Evolutionary conservation across 164 flowering plant genomes (phyloP).

Genomic region (Malania oleifera): DNA sequence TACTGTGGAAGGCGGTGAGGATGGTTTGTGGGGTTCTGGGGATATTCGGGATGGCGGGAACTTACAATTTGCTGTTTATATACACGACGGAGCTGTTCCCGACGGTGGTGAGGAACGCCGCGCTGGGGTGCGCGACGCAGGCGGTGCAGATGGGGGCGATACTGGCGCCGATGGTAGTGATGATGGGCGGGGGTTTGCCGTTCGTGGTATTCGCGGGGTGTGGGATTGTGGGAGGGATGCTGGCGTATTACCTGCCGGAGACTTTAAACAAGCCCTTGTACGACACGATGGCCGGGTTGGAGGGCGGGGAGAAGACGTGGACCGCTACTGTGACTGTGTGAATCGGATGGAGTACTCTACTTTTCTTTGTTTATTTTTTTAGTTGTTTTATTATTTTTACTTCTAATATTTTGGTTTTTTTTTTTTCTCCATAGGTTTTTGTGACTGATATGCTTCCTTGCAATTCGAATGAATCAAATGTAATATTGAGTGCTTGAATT

Average conservation of each 20-base stretch:
- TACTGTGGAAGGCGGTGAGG: conserved; percentile 36
- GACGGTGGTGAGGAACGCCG: conserved; percentile 88
- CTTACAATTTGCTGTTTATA: conserved; percentile 73
- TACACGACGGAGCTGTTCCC: conserved; percentile 88
- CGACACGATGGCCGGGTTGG: conserved; percentile 79
- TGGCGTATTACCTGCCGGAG: conserved; percentile 76
- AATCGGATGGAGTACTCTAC: no score
- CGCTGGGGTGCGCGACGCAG: conserved; percentile 78
- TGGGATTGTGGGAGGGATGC: conserved; percentile 56
- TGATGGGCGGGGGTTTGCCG: conserved; percentile 63
- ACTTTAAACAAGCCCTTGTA: conserved; percentile 71
- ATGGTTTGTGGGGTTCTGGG: conserved; percentile 76
- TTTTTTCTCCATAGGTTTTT: no score
- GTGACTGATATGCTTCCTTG: no score
- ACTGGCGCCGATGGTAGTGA: conserved; percentile 84
- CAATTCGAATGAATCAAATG: no score
- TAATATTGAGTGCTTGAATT: no score
- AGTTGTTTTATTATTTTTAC: no score
- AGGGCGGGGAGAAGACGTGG: conserved; percentile 36
- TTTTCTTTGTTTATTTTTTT: no score
- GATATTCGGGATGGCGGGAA: conserved; percentile 87
- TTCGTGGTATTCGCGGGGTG: conserved; percentile 63
- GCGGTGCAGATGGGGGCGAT: conserved; percentile 92
- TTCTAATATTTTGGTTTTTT: no score
- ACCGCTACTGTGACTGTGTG: neutral